These are phyloP conservation scores for Pyrenophora graminea DNA, from an alignment of 2,329 filamentous ascomycete species.

Conservation along the genomic window DNA sequence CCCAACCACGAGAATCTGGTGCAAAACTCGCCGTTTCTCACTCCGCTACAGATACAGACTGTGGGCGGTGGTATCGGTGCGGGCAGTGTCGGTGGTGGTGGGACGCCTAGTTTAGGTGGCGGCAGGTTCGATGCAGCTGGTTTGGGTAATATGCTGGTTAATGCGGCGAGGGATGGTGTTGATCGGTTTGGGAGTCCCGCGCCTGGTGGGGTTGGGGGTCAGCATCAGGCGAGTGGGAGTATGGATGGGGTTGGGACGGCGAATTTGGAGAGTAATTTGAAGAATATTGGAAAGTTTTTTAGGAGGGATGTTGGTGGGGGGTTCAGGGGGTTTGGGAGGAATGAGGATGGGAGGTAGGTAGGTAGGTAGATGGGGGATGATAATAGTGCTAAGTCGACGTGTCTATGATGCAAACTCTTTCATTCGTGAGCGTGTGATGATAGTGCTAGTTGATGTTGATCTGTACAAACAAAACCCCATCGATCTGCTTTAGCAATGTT, in stretches of 20 bases:
- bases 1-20: constrained; percentile 68
- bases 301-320: constrained; percentile 77
- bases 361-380: too few relatives aligned
- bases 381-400: too few relatives aligned
- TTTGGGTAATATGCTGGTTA: constrained; percentile 85
- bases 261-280: constrained; percentile 89
- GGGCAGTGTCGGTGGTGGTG: constrained; percentile 36
- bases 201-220: constrained; percentile 39
- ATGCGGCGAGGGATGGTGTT: constrained; percentile 81
- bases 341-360: constrained; percentile 34
- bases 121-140: constrained; percentile 74
- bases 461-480: too few relatives aligned
- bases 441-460: too few relatives aligned
- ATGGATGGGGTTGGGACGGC: constrained; percentile 50
- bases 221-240: constrained; percentile 34
- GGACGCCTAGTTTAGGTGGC: constrained; percentile 45
- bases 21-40: constrained; percentile 43
- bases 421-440: too few relatives aligned
- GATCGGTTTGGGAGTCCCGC: constrained; percentile 70
- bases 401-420: too few relatives aligned
- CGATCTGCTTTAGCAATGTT: too few relatives aligned
- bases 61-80: constrained; percentile 47
- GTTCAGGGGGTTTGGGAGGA: constrained; percentile 45
- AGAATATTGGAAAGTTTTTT: constrained; percentile 97
- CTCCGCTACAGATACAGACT: constrained; percentile 40